Base-by-base conservation (phyloP, 768 basidiomycete genomes). In the Pholiota conissans region DNA sequence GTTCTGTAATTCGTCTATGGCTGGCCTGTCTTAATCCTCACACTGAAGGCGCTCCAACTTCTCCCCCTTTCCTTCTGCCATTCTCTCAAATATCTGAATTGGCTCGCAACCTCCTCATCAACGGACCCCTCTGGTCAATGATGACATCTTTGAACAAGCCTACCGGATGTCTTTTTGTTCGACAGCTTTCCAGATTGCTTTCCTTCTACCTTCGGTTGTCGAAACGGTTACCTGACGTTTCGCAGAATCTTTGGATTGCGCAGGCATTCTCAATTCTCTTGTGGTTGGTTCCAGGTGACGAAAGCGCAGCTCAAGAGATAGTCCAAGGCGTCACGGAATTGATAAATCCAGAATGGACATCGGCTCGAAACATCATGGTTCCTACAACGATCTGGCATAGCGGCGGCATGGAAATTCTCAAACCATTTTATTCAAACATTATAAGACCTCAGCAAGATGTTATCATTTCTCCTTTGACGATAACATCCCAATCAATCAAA, bases 211-310 rank as follows among this genome's bases (percentile, higher is more conserved):
- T 91, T 46, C 73, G 73, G 2, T 71, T 91, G n/a, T 89, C 85
- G 2, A 76, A 78, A 26, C 69, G 76, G 11, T 74, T 85, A 11
- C 87, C 89, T 5, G 79, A 72, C 20, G 79, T 79, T n/a, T 71
- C 81, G 3, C 72, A 78, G 27, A 79, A 84, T 53, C 66, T 86
- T 18, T 91, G 90, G 89, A 73, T 87, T 35, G 83, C 84, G 0
- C 87, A 89, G 60, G 83, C 84, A 2, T 78, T 87, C 30, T 72
- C 81, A 0, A 79, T 90, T 46, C 62, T 90, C 0, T 62, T 72
- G 13, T 73, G 79, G 30, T 74, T 88, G 22, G 73, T 85, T 11
- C 90, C 89, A 0, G 93, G 93, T 11, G 90, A 95, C 61, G 94
- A 95, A 67, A 81, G 81, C 1, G 65, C 73, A 32, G 87, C 82